phyloP scores from a whole-genome alignment of 192 early-diverging fungal genomes.

The Lobosporangium transversale region DNA sequence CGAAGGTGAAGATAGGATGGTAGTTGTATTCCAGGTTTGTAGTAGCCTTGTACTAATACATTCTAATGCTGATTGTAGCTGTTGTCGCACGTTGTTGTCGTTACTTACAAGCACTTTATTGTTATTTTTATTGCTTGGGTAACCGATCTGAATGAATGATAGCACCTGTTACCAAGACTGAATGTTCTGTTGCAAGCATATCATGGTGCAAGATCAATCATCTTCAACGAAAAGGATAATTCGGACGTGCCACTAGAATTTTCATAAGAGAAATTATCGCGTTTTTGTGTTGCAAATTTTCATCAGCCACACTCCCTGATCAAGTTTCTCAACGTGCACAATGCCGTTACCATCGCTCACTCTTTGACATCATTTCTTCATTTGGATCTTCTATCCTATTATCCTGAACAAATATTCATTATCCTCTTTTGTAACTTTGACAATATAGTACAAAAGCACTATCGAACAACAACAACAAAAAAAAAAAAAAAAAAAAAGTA shows the following conservation, averaged over 20 bases:
- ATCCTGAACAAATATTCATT: too few species aligned
- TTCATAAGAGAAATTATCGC: conserved; percentile 5
- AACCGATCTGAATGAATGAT: too few species aligned
- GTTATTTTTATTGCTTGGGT: too few species aligned
- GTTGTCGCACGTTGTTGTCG: not conserved
- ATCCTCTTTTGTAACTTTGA: too few species aligned
- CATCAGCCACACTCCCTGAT: not conserved
- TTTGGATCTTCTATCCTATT: too few species aligned
- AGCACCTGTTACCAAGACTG: conserved; percentile 63
- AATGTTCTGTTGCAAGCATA: conserved; percentile 61
- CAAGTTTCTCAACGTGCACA: too few species aligned
- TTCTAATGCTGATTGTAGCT: not conserved
- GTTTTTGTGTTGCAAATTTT: not conserved
- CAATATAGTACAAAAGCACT: too few species aligned
- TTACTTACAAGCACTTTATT: too few species aligned
- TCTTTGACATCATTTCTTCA: too few species aligned
- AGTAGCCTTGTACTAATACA: not conserved
- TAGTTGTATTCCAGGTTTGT: conserved; percentile 75
- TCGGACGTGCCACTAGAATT: conserved; percentile 41
- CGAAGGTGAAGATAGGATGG: conserved; percentile 67
- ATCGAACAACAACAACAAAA: too few species aligned
- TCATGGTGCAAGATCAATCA: conserved; percentile 59
- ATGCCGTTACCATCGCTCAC: too few species aligned
- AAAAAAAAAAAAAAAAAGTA: too few species aligned
- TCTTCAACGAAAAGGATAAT: conserved; percentile 59